phyloP scores from a whole-genome alignment of 73 alveolate genomes.

The Tetrahymena thermophila region DNA sequence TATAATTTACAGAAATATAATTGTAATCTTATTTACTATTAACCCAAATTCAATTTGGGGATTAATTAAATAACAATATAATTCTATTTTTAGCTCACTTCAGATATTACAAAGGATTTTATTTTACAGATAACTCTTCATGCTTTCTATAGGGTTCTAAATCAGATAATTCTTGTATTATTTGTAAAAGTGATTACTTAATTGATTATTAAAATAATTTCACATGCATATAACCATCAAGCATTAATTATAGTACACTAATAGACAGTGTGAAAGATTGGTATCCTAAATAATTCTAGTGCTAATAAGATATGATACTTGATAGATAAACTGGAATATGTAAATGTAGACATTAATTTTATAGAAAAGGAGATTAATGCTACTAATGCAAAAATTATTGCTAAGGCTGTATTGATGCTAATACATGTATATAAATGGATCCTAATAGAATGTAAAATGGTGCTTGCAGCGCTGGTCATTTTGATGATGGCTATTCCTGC shows the following conservation, averaged over 20 bases:
- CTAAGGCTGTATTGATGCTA: background rate
- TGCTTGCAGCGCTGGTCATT: background rate
- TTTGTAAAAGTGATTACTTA: background rate
- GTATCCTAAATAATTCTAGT: background rate
- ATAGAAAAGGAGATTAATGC: background rate
- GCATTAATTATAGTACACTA: background rate
- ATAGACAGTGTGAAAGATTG: background rate
- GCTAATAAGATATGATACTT: background rate
- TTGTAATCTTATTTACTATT: background rate
- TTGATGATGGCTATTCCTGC: background rate
- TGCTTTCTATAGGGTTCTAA: background rate
- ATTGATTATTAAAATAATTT: background rate
- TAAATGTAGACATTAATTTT: background rate
- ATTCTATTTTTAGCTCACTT: background rate
- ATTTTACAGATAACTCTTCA: background rate
- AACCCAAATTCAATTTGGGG: background rate
- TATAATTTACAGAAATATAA: background rate
- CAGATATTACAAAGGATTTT: background rate
- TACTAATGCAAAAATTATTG: background rate
- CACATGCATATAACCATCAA: background rate
- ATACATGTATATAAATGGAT: background rate
- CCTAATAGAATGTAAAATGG: background rate
- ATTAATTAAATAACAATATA: too few relatives aligned
- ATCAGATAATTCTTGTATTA: background rate
- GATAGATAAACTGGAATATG: background rate